Conservation (phyloP, 2,329 filamentous ascomycete species). For the Aspergillus alliaceus region DNA sequence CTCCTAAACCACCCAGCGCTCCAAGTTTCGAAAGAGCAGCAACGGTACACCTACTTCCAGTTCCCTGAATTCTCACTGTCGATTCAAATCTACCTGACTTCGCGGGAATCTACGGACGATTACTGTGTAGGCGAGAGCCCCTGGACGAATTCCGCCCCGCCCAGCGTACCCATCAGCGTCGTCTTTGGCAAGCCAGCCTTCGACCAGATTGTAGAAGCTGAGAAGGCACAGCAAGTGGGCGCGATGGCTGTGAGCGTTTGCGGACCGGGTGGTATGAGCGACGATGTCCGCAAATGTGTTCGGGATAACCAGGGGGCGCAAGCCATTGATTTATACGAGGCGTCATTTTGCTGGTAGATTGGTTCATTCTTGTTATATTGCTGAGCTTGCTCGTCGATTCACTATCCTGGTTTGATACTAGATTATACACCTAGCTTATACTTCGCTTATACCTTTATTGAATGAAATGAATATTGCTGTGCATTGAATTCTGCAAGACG, state of each 20-base stretch:
- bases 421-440: neutral
- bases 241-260: conserved; percentile 41
- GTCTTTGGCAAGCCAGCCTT: conserved; percentile 29
- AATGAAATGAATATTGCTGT: no score
- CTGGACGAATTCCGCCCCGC: conserved; percentile 27
- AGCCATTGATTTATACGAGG: conserved; percentile 37
- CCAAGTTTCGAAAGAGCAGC: conserved; percentile 16
- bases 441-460: neutral
- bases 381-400: neutral
- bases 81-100: conserved; percentile 30
- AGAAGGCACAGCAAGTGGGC: conserved; percentile 30
- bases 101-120: conserved; percentile 25
- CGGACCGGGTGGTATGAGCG: conserved; percentile 37
- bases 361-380: neutral
- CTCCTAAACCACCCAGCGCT: conserved; percentile 30
- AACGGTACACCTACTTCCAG: conserved; percentile 26
- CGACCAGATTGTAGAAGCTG: conserved; percentile 21
- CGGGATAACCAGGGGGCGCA: conserved; percentile 27
- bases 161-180: conserved; percentile 26
- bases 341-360: conserved; percentile 37
- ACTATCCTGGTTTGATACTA: neutral
- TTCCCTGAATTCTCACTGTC: conserved; percentile 26
- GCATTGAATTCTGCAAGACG: no score
- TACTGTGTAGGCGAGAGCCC: conserved; percentile 23
- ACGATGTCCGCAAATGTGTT: conserved; percentile 37